These are phyloP conservation scores for Passalora sequoiae DNA, from an alignment of 2,329 filamentous ascomycete genomes.

Conservation along the genomic window DNA sequence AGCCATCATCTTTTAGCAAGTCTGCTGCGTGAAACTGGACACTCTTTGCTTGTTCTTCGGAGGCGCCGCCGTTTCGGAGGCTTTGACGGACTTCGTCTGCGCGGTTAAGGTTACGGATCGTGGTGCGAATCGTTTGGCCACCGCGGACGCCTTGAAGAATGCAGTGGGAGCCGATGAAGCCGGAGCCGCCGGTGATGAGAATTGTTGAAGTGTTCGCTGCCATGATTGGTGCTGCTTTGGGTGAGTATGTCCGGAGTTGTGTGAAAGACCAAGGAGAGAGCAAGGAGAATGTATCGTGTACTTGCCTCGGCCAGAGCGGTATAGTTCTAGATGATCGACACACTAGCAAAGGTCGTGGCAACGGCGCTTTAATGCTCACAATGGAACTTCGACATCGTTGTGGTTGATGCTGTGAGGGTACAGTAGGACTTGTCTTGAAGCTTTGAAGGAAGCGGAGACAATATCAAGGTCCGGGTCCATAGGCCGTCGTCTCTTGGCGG, in stretches of 20 bases:
- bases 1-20: conserved; percentile 29
- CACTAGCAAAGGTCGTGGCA: too few species aligned
- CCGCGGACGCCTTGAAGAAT: conserved; percentile 25
- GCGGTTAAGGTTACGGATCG: conserved; percentile 24
- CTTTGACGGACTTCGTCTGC: conserved; percentile 21
- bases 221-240: conserved; percentile 1
- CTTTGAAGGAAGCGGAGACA: too few species aligned
- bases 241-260: not conserved
- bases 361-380: too few species aligned
- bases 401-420: too few species aligned
- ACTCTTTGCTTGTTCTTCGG: conserved; percentile 10
- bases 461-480: too few species aligned
- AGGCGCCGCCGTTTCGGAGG: conserved; percentile 22
- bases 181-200: conserved; percentile 38
- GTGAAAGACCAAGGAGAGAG: not conserved
- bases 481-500: too few species aligned
- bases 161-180: conserved; percentile 38
- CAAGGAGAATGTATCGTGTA: not conserved
- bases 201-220: conserved; percentile 1
- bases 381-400: too few species aligned
- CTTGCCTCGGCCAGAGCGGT: not conserved
- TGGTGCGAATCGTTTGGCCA: conserved; percentile 31
- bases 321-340: too few species aligned
- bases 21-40: conserved; percentile 29
- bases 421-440: too few species aligned